Evolutionary conservation across 2,329 filamentous ascomycete genomes (phyloP), one percentile per base, ranked within the genome.

Genomic region (Didymella sp.): DNA sequence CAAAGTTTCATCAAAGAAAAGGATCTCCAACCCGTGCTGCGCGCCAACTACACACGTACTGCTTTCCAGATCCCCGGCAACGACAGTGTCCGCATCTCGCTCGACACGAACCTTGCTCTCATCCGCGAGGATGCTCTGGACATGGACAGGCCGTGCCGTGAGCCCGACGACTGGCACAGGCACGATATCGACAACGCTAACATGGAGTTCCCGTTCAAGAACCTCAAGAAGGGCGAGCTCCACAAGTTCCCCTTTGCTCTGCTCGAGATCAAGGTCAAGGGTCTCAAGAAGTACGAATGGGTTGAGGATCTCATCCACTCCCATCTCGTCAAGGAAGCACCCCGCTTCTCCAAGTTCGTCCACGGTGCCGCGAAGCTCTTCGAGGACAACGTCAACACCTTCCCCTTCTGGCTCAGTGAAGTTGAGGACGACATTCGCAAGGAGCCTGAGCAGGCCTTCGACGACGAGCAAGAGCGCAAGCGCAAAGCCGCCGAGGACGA

Each of bases 51-150:
- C 75, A 90, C 88, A 35, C 90, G 95, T 60, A 96, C 92, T 1
- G 95, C 95, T 1, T 99, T 98, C 80, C 95, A 99, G 77, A 96
- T 96, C 64, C 95, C 95, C 6, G 87, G 91, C 13, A 93, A 99
- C 73, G 88, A 96, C 75, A 89, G 91, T 19, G 88, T 99, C 43
- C 88, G 95, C 51, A 91, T 99, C 67, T 93, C 92, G 6, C 90
- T 99, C 58, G 95, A 99, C 74, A 97, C 92, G 0, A 87, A 96
- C 66, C 82, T 99, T 28, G 92, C 92, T 22, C 89, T 98, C 67
- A 96, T 99, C 70, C 81, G 85, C 51, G 86, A 89, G 73, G 86
- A 89, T 68, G 78, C 89, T 2, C 82, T 99, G 46, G 94, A 98
- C 72, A 73, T 80, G 27, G 87, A 91, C 62, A 85, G 92, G n/a